phyloP scores from a whole-genome alignment of 371 early-diverging fungal genomes.

The Catenaria anguillulae region DNA sequence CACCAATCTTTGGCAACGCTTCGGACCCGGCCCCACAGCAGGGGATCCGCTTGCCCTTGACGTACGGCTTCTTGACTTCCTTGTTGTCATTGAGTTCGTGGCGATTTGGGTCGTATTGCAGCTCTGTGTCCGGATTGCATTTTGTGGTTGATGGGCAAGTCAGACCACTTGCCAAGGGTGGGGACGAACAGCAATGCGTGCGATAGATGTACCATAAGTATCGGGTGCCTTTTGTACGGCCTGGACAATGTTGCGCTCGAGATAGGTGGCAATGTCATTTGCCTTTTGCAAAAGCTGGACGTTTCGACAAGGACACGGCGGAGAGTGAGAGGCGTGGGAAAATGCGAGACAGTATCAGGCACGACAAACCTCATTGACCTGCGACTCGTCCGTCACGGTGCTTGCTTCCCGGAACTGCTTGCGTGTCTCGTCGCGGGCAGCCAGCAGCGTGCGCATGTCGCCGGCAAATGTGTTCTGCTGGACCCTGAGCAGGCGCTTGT shows the following conservation, averaged over 20 bases:
- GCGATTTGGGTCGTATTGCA: not conserved
- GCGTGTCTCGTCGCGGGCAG: not conserved
- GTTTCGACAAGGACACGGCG: no score
- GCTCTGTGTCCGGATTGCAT: no score
- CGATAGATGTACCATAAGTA: not conserved
- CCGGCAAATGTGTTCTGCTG: slow-evolving; percentile 17
- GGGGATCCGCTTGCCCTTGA: not conserved
- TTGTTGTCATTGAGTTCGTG: slow-evolving; percentile 1
- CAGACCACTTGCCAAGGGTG: no score
- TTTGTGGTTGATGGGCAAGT: no score
- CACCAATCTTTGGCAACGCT: not conserved
- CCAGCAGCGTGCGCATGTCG: not conserved
- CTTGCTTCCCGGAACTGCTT: not conserved
- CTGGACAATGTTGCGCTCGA: slow-evolving; percentile 4
- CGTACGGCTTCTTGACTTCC: not conserved
- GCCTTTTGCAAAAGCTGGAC: not conserved
- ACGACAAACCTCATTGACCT: not conserved
- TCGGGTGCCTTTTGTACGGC: not conserved
- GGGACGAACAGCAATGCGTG: no score
- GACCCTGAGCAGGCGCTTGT: slow-evolving; percentile 19
- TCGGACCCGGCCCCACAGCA: not conserved
- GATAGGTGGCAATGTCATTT: not conserved
- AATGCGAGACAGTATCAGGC: no score
- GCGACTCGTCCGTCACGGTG: not conserved
- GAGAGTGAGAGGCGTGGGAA: no score